Conservation (phyloP, 129 eudicot species). For the Pulicaria dysenterica region DNA sequence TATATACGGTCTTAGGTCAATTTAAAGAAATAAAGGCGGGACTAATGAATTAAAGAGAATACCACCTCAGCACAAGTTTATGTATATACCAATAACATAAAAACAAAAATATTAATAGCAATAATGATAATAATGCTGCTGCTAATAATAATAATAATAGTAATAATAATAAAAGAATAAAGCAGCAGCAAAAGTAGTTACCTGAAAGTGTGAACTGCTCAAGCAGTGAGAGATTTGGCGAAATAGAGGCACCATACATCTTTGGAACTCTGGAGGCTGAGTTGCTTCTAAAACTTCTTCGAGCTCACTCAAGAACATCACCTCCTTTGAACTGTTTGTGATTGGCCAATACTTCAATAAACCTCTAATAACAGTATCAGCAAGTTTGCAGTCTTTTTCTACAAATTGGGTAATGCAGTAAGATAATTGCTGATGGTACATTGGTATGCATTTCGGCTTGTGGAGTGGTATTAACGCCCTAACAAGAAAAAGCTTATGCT, state of each 20-base stretch:
- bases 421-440: conserved; percentile 83
- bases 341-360: conserved; percentile 78
- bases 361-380: conserved; percentile 85
- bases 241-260: conserved; percentile 80
- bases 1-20: neutral
- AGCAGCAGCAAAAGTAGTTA: conserved; percentile 20
- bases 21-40: conserved; percentile 10
- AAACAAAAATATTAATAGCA: too few relatives aligned
- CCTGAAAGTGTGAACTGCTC: conserved; percentile 89
- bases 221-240: conserved; percentile 67
- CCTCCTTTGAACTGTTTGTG: conserved; percentile 76
- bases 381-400: conserved; percentile 80
- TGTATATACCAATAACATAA: neutral
- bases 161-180: neutral
- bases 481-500: conserved; percentile 78
- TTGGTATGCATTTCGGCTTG: conserved; percentile 73
- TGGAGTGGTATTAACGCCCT: conserved; percentile 76
- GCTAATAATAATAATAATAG: too few relatives aligned
- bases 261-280: conserved; percentile 72
- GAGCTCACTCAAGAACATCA: conserved; percentile 74
- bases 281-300: conserved; percentile 89
- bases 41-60: neutral
- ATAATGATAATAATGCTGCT: too few relatives aligned
- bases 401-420: conserved; percentile 81
- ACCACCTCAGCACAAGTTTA: neutral